Evolutionary conservation across 1,284 basidiomycete genomes (phyloP), one percentile per base, ranked within the genome.

Genomic region (Peniophora sp.): DNA sequence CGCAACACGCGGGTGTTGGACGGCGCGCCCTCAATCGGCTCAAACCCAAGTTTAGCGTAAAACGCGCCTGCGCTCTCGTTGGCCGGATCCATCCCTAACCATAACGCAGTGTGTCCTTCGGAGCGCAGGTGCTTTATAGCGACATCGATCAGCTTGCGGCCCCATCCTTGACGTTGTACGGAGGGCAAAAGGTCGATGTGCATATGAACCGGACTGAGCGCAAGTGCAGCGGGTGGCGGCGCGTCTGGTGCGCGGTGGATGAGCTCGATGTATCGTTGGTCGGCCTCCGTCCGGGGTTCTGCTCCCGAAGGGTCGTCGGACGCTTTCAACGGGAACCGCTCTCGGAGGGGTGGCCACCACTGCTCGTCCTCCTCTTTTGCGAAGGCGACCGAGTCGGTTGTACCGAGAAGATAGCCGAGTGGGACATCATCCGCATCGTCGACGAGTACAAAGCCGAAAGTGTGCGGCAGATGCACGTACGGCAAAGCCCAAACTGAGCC

Each of bases 361-460:
- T 73, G 65, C 51, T 71, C 67, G 41, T 65, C 63, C 1, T 75
- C 69, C 52, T 74, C 69, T 32, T 65, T 61, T 61, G 85, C 81
- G 63, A 75, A 85, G 2, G 67, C 67, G 32, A 75, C 72, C 23
- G 82, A 84, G 61, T 86, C 82, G 50, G 66, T 72, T 16, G 82
- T 72, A 32, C 79, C 77, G 45, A 85, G 64, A 51, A 81, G 61
- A 62, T 86, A 87, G 35, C 84, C 84, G 41, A 85, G 77, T 0
- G 79, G 75, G 23, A 71, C 52, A 14, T 56, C 61, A 14, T 51
- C 22, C n/a, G 47, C 48, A 25, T 44, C 32, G 12, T 53, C 56
- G 49, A 79, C 79, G 61, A 90, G 66, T 25, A 89, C 85, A 63
- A 86, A 89, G 11, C 77, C 85, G 74, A 78, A 88, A 24, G 82